A percentile compares a stretch with the other conserved stretches of the same genome.
Conservation (phyloP, 148 eudicot genomes). For the Gaultheria prostrata region DNA sequence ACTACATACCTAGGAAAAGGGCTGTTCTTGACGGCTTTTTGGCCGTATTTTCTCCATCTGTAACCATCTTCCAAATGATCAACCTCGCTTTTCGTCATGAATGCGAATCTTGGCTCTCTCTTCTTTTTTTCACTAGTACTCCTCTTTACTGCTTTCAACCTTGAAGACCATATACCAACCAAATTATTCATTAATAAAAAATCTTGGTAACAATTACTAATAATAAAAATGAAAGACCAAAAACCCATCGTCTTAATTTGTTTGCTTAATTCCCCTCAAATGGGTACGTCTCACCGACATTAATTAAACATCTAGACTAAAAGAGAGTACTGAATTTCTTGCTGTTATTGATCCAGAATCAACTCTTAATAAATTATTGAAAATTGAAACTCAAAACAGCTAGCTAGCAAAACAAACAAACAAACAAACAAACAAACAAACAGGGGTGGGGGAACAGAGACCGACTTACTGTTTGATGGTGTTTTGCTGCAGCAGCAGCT, state of each 20-base stretch:
- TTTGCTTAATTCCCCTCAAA: too few relatives aligned
- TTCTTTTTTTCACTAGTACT: conserved; percentile 29
- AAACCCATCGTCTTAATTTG: too few relatives aligned
- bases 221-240: too few relatives aligned
- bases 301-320: too few relatives aligned
- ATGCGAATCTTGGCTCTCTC: conserved; percentile 71
- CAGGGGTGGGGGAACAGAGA: not conserved
- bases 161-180: not conserved
- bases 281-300: too few relatives aligned
- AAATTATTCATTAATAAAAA: not conserved
- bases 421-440: not conserved
- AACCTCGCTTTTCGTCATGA: conserved; percentile 95
- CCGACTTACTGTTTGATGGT: conserved; percentile 40
- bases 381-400: not conserved
- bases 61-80: conserved; percentile 97
- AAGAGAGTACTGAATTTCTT: too few relatives aligned
- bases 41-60: conserved; percentile 95
- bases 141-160: conserved; percentile 41
- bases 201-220: too few relatives aligned
- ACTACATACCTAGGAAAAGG: conserved; percentile 74
- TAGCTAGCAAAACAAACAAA: not conserved
- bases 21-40: conserved; percentile 88
- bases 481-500: conserved; percentile 15
- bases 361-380: too few relatives aligned
- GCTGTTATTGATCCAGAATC: too few relatives aligned